Evolutionary conservation across 1,284 basidiomycete genomes (phyloP).

Genomic region (Gomphus bonarii): DNA sequence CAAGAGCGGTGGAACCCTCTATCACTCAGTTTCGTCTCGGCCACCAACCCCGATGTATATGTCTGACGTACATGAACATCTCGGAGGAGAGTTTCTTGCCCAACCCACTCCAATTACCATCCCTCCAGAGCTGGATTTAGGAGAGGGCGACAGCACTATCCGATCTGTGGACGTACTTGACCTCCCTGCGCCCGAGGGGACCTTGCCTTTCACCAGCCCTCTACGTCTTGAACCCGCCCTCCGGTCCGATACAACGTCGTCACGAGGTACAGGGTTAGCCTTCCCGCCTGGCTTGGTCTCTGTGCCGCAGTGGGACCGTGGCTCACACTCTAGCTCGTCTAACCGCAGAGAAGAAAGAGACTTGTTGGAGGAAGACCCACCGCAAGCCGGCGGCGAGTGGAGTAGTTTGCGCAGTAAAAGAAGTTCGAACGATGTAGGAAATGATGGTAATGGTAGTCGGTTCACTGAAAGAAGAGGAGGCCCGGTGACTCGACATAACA

Average conservation of each 20-base stretch:
- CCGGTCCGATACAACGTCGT: neutral
- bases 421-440: neutral
- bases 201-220: conserved; percentile 1
- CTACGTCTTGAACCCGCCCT: neutral
- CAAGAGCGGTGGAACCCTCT: conserved; percentile 6
- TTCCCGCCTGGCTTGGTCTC: conserved; percentile 18
- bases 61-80: neutral
- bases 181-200: conserved; percentile 1
- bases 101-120: neutral
- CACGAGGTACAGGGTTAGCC: neutral
- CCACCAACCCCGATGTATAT: neutral
- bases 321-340: conserved; percentile 5
- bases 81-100: neutral
- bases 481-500: neutral
- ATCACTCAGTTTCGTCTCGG: conserved; percentile 3
- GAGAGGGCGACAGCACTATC: neutral
- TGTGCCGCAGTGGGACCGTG: conserved; percentile 12
- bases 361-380: conserved; percentile 1
- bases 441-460: neutral
- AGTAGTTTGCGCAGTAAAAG: conserved; percentile 12
- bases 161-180: conserved; percentile 9
- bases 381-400: conserved; percentile 10
- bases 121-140: conserved; percentile 1
- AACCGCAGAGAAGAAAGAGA: neutral
- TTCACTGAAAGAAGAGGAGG: neutral